Percentiles rank a stretch among this genome's conserved stretches.
Evolutionary conservation across 140 eudicot species (phyloP).

Genomic region (Senecio squalidus): DNA sequence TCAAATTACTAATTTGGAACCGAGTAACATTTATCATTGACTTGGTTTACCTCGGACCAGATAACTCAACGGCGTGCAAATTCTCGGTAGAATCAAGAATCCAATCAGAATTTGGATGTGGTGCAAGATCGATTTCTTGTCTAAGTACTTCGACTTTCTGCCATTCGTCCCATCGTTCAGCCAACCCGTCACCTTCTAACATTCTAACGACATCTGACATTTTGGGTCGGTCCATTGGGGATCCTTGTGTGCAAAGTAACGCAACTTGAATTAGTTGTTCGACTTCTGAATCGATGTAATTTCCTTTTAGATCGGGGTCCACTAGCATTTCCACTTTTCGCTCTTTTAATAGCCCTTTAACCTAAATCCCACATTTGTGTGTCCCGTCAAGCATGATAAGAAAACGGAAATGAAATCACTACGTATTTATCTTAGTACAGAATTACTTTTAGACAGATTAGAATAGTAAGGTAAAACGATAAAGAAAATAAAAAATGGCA

Average conservation of each 20-base stretch:
- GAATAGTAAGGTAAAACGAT: not conserved
- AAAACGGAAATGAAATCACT: too few relatives aligned
- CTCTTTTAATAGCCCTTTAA: conserved; percentile 86
- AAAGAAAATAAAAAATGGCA: too few relatives aligned
- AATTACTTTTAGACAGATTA: too few relatives aligned
- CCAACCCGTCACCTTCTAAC: conserved; percentile 93
- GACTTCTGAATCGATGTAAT: conserved; percentile 75
- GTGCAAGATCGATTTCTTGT: conserved; percentile 77
- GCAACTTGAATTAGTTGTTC: conserved; percentile 92
- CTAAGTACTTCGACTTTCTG: conserved; percentile 87
- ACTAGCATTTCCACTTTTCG: conserved; percentile 86
- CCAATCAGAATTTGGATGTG: conserved; percentile 79
- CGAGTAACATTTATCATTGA: not conserved
- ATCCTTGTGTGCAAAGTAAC: conserved; percentile 77
- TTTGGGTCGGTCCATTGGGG: conserved; percentile 85
- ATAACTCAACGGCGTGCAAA: conserved; percentile 77
- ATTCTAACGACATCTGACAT: conserved; percentile 95
- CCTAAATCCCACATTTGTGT: too few relatives aligned
- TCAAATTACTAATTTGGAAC: conserved; percentile 2
- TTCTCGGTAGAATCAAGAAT: conserved; percentile 83
- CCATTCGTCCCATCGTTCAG: conserved; percentile 97
- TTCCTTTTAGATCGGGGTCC: conserved; percentile 71
- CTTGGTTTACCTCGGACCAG: conserved; percentile 72
- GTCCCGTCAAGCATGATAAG: too few relatives aligned
- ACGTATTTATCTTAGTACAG: too few relatives aligned